phyloP scores from a whole-genome alignment of 345 rosid species.

The Arabidopsis arenosa region DNA sequence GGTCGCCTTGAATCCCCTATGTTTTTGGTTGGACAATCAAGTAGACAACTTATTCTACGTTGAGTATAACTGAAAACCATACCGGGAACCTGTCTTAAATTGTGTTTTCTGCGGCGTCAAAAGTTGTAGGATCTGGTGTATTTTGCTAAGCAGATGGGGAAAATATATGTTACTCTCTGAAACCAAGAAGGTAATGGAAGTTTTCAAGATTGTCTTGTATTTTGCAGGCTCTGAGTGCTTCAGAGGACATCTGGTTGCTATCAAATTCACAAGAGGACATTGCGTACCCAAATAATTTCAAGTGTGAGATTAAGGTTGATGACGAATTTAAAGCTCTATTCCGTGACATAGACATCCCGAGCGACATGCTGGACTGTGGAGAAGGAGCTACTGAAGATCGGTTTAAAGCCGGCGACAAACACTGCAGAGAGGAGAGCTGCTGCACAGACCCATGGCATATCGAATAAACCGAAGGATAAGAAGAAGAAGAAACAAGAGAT shows the following conservation, averaged over 20 bases:
- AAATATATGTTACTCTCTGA: neutral
- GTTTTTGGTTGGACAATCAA: neutral
- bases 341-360: constrained; percentile 65
- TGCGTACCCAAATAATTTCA: constrained; percentile 85
- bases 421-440: constrained; percentile 81
- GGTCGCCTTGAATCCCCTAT: neutral
- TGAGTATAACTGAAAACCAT: neutral
- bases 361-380: constrained; percentile 77
- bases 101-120: neutral
- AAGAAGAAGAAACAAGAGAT: constrained; percentile 83
- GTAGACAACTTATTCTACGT: neutral
- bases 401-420: constrained; percentile 82
- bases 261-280: constrained; percentile 77
- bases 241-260: constrained; percentile 68
- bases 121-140: constrained; percentile 1
- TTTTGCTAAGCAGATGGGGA: neutral
- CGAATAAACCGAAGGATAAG: constrained; percentile 57
- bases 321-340: constrained; percentile 70
- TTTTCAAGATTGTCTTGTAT: neutral
- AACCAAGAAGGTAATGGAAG: neutral
- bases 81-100: neutral
- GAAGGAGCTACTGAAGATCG: constrained; percentile 74
- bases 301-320: constrained; percentile 62
- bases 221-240: constrained; percentile 69
- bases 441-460: constrained; percentile 63